Conservation (phyloP, 2,329 filamentous ascomycete genomes). For the Saccharata proteae region DNA sequence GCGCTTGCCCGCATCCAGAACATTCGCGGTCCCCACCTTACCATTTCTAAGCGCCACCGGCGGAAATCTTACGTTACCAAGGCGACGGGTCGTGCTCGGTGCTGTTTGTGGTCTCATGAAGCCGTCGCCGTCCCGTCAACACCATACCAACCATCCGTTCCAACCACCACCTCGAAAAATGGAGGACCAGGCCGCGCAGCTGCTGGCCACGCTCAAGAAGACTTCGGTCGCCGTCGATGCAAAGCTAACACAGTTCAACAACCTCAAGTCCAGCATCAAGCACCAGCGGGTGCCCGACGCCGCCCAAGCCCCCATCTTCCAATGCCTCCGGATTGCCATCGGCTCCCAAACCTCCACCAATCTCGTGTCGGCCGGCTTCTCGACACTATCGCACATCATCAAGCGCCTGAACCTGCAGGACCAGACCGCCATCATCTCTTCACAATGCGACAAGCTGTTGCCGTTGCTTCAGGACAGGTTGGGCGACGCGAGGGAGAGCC, state of each 20-base stretch:
- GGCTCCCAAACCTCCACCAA: constrained; percentile 59
- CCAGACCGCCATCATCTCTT: constrained; percentile 56
- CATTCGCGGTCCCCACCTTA: no score
- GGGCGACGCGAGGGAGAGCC: constrained; percentile 78
- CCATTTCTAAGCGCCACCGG: no score
- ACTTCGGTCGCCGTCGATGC: constrained; percentile 56
- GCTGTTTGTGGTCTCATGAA: no score
- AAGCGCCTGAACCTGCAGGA: constrained; percentile 81
- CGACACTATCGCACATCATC: constrained; percentile 74
- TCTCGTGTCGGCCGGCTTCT: constrained; percentile 73
- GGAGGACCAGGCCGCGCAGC: constrained; percentile 44
- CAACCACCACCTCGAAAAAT: constrained; percentile 24
- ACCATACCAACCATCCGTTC: no score
- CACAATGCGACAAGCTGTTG: constrained; percentile 58
- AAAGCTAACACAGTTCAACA: constrained; percentile 59
- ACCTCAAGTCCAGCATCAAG: constrained; percentile 79
- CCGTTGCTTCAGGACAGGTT: constrained; percentile 72
- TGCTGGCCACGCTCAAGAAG: constrained; percentile 43
- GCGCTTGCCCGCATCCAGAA: no score
- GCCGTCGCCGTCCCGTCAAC: no score
- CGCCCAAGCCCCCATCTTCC: constrained; percentile 62
- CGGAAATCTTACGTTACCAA: no score
- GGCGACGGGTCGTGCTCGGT: no score
- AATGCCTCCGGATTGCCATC: constrained; percentile 66
- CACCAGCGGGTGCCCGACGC: constrained; percentile 77